Conservation (phyloP, 2,329 filamentous ascomycete genomes). For the Paracoccidioides brasiliensis region DNA sequence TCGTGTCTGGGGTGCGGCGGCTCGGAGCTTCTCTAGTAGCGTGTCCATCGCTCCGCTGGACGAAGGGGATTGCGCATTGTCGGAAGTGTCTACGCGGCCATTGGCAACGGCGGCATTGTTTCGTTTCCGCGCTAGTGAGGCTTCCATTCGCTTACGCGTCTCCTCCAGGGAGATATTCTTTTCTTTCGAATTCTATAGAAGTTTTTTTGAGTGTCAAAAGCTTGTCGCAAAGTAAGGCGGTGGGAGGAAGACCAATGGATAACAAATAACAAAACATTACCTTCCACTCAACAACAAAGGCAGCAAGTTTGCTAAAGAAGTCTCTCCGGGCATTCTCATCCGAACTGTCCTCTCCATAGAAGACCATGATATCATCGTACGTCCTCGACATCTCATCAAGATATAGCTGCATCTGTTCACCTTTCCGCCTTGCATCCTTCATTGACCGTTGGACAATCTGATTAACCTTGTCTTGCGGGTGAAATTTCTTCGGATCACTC, state of each 20-base stretch:
- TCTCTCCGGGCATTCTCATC: constrained; percentile 90
- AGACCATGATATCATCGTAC: constrained; percentile 90
- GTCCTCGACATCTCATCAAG: constrained; percentile 82
- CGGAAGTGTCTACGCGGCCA: constrained; percentile 28
- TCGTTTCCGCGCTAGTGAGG: constrained; percentile 77
- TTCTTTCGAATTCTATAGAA: constrained; percentile 60
- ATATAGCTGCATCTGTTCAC: constrained; percentile 88
- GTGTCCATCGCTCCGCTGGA: constrained; percentile 91
- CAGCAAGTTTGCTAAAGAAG: constrained; percentile 87
- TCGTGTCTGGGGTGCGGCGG: constrained; percentile 76
- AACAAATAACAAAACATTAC: constrained; percentile 26
- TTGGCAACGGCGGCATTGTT: constrained; percentile 51
- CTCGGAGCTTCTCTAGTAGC: constrained; percentile 83
- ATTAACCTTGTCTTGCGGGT: constrained; percentile 87
- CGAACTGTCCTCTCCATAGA: constrained; percentile 84
- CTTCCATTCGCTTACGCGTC: constrained; percentile 70
- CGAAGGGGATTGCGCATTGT: constrained; percentile 49
- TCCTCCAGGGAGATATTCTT: constrained; percentile 85
- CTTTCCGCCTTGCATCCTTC: constrained; percentile 93
- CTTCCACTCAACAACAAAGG: constrained; percentile 88
- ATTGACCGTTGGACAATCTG: constrained; percentile 84
- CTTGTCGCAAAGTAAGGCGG: background rate
- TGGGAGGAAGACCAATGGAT: background rate
- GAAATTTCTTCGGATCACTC: constrained; percentile 94
- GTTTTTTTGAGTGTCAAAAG: background rate